Percentiles rank a stretch among this genome's conserved stretches.
These are phyloP conservation scores for Teratosphaeria epicoccoides DNA, from an alignment of 2,329 filamentous ascomycete genomes.

Conservation along the genomic window DNA sequence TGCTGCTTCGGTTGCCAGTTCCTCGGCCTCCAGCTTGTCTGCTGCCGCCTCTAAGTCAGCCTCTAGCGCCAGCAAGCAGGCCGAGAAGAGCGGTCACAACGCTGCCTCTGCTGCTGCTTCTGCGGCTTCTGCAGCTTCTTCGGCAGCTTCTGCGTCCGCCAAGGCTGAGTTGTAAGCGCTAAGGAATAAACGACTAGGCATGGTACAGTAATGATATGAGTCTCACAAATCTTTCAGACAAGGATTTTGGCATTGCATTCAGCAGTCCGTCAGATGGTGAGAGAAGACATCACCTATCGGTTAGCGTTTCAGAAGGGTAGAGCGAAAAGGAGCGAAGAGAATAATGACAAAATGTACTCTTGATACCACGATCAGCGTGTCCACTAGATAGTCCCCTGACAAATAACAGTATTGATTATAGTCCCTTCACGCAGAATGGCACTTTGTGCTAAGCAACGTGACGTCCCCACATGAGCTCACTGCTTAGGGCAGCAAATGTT, in stretches of 20 bases:
- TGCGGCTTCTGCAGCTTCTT: slow-evolving; percentile 2
- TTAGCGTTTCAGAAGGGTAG: neutral
- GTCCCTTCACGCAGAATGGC: neutral
- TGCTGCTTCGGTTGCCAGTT: slow-evolving; percentile 24
- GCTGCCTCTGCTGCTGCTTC: slow-evolving; percentile 3
- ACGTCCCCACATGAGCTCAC: too few relatives aligned
- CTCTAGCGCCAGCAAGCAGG: slow-evolving; percentile 17
- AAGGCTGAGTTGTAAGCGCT: slow-evolving; percentile 6
- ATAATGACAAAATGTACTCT: neutral
- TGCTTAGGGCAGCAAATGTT: too few relatives aligned
- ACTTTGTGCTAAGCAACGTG: too few relatives aligned
- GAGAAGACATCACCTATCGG: neutral
- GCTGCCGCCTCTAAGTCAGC: slow-evolving; percentile 18
- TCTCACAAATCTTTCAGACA: neutral
- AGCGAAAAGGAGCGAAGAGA: neutral
- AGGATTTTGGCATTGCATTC: neutral
- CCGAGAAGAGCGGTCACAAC: slow-evolving; percentile 9
- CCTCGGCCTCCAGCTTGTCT: slow-evolving; percentile 14
- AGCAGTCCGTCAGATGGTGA: neutral
- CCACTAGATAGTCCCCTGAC: neutral
- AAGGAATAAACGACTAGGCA: neutral
- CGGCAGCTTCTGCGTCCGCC: slow-evolving; percentile 2
- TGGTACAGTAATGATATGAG: neutral
- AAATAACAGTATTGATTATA: neutral
- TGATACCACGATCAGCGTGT: neutral